Evolutionary conservation across 2,329 filamentous ascomycete species (phyloP).

Genomic region (Akanthomyces lecanii): DNA sequence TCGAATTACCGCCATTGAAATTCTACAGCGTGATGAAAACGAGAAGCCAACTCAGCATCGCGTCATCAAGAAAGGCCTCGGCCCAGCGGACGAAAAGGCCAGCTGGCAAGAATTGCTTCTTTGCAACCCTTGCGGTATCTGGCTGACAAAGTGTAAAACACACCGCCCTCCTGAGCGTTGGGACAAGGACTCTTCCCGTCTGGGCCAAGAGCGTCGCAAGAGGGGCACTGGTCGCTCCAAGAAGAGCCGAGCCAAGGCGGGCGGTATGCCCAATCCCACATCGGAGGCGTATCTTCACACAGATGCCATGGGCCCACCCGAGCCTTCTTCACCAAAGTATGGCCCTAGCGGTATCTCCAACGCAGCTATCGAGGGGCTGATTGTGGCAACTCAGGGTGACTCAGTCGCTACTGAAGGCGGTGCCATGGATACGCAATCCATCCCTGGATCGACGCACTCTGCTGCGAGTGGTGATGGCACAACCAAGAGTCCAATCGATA

Average conservation of each 20-base stretch:
- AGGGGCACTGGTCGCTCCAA: conserved; percentile 43
- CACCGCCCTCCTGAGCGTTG: conserved; percentile 83
- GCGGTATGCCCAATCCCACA: conserved; percentile 40
- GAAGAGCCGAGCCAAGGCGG: conserved; percentile 47
- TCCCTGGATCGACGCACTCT: conserved; percentile 48
- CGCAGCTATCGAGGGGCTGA: background rate
- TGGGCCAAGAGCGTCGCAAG: conserved; percentile 49
- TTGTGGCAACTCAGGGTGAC: conserved; percentile 1
- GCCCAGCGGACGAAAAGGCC: conserved; percentile 57
- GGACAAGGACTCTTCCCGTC: conserved; percentile 59
- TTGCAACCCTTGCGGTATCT: conserved; percentile 95
- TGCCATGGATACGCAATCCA: conserved; percentile 23
- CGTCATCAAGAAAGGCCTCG: conserved; percentile 71
- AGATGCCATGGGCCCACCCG: conserved; percentile 47
- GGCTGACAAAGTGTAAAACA: conserved; percentile 81
- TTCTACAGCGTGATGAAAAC: conserved; percentile 58
- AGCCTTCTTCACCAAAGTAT: conserved; percentile 33
- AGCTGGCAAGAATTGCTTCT: conserved; percentile 69
- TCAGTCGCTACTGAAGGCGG: conserved; percentile 20
- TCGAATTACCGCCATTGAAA: conserved; percentile 68
- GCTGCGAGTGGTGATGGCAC: conserved; percentile 54
- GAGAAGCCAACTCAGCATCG: conserved; percentile 64
- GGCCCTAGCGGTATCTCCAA: conserved; percentile 10
- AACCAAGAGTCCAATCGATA: conserved; percentile 52
- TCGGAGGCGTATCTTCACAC: conserved; percentile 54